phyloP scores from a whole-genome alignment of 1,284 basidiomycete species.

The Gymnopus androsaceus region DNA sequence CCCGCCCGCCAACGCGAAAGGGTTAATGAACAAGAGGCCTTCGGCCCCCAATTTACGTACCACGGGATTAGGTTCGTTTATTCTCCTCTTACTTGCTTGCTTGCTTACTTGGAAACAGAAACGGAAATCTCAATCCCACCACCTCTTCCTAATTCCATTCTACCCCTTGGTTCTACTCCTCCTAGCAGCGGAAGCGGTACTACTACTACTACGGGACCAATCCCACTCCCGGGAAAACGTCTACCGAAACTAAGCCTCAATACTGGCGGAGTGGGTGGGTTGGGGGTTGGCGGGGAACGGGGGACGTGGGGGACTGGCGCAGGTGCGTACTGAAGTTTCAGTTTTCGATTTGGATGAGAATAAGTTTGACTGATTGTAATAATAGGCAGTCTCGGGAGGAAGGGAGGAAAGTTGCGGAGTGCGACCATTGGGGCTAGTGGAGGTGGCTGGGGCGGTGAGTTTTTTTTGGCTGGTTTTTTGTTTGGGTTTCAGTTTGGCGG shows the following conservation, averaged over 20 bases:
- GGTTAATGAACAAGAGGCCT: constrained; percentile 45
- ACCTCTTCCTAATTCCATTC: constrained; percentile 26
- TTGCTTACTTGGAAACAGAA: too few species aligned
- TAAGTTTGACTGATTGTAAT: too few species aligned
- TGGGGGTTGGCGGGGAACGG: constrained; percentile 8
- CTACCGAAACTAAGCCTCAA: constrained; percentile 9
- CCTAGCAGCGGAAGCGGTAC: too few species aligned
- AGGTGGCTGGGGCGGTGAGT: constrained; percentile 4
- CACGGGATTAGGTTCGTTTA: not conserved
- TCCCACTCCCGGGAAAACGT: constrained; percentile 2
- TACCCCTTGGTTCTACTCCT: not conserved
- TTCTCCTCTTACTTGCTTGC: not conserved
- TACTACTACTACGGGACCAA: too few species aligned
- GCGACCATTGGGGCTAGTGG: constrained; percentile 5
- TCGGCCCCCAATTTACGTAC: constrained; percentile 58
- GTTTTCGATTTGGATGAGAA: too few species aligned
- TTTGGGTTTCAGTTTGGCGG: not conserved
- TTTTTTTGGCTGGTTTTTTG: not conserved
- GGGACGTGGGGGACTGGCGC: constrained; percentile 2
- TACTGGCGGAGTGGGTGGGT: constrained; percentile 9
- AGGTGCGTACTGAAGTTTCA: too few species aligned
- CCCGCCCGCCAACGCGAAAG: constrained; percentile 40
- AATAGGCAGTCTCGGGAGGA: constrained; percentile 2
- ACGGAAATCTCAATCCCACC: constrained; percentile 42
- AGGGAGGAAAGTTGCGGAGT: not conserved